Evolutionary conservation across 1,284 basidiomycete species (phyloP), one percentile per base, ranked within the genome.

Genomic region (Puccinia horiana): DNA sequence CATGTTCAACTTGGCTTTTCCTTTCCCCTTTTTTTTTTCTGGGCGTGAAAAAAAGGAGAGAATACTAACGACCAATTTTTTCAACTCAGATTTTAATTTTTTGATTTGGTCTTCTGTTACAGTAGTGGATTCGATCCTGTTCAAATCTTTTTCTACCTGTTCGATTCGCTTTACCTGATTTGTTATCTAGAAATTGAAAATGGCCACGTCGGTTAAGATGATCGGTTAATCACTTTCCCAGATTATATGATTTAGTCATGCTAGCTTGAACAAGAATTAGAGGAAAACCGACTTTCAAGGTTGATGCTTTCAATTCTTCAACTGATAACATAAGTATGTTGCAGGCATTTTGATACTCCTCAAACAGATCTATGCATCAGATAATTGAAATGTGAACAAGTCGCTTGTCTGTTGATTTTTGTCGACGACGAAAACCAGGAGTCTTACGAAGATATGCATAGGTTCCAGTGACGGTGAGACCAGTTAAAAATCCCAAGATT

Each of bases 131-230:
- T 69, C 49, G 37, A 78, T 37, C n/a, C 76, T 29, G 6, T 65
- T 69, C 9, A 95, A 86, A 85, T 95, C 94, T 87, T 94, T 94
- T 88, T 96, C 94, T 2, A 95, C 93, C 2, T 91, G 90, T 86
- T 95, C 93, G 85, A 96, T 94, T 81, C 94, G 90, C 83, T 92
- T 89, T 3, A 96, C 91, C 87, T 96, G 94, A 35, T 91, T 90
- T 14, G 93, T 92, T 84, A 95, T 92, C 93, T 95, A 82, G 37
- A 77, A 32, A 72, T 49, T 8, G 18, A 23, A 61, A 61, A 52
- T 32, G 14, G 18, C 26, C 26, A 32, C 26, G 44, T 37, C 37
- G 1, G n/a, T 42, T 72, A 40, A 23, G 23, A 54, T 16, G 54
- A 29, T 75, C 49, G 20, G 52, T 35, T 32, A 37, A 32, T 16